Percentiles rank a stretch among this genome's conserved stretches.
Evolutionary conservation across 2,329 filamentous ascomycete species (phyloP).

Genomic region (Botrytis byssoidea): DNA sequence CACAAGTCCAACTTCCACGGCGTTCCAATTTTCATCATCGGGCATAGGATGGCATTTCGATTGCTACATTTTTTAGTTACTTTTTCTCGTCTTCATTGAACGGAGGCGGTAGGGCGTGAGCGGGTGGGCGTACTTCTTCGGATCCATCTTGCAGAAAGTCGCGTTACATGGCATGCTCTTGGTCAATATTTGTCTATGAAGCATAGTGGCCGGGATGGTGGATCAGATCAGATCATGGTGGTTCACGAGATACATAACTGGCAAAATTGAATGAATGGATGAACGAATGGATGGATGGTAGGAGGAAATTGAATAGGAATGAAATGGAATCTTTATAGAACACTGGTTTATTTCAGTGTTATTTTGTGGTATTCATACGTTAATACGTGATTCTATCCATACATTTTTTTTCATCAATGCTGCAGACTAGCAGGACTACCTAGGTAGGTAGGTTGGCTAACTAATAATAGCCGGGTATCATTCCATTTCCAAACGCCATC

Average conservation of each 20-base stretch:
- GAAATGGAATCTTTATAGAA: not conserved
- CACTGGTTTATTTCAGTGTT: not conserved
- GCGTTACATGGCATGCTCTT: not conserved
- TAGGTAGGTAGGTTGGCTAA: not conserved
- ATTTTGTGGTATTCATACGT: not conserved
- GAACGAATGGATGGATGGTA: not conserved
- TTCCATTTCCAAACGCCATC: not conserved
- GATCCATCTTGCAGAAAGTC: not conserved
- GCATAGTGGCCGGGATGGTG: not conserved
- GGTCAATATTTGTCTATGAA: not conserved
- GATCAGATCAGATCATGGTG: conserved; percentile 5
- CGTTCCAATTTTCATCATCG: conserved; percentile 15
- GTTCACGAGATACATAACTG: not conserved
- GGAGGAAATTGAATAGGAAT: not conserved
- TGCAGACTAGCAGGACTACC: not conserved
- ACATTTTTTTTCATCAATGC: not conserved
- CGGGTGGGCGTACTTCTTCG: conserved; percentile 1
- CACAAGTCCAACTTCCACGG: conserved; percentile 9
- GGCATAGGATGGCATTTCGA: conserved; percentile 13
- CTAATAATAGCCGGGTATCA: conserved; percentile 9
- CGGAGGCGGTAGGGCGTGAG: not conserved
- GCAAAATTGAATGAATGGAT: conserved; percentile 6
- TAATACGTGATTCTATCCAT: not conserved
- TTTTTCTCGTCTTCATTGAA: not conserved
- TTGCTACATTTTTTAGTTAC: not conserved